Evolutionary conservation across 2,329 filamentous ascomycete species (phyloP).

Genomic region (Chalaropsis ovoidea): DNA sequence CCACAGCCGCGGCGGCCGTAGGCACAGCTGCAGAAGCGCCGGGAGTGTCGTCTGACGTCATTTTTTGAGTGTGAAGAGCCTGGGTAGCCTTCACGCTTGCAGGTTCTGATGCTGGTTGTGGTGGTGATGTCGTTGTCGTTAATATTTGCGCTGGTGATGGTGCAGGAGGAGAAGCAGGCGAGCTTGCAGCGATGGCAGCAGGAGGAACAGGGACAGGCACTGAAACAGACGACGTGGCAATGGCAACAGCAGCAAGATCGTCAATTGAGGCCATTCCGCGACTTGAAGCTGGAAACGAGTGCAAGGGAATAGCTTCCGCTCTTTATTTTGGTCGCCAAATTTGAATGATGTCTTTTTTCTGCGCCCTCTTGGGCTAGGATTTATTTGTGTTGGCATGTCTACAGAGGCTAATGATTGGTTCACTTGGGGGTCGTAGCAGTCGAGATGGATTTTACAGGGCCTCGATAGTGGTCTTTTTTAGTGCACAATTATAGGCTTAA

Average conservation of each 20-base stretch:
- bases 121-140: not conserved
- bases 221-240: constrained; percentile 34
- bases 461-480: no score
- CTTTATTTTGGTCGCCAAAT: not conserved
- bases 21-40: constrained; percentile 14
- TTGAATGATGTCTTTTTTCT: not conserved
- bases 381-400: no score
- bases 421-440: no score
- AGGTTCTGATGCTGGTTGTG: not conserved
- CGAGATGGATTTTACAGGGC: no score
- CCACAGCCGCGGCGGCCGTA: constrained; percentile 22
- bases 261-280: constrained; percentile 40
- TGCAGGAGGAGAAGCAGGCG: not conserved
- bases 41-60: not conserved
- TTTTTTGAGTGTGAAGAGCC: not conserved
- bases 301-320: not conserved
- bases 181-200: constrained; percentile 25
- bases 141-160: not conserved
- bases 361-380: no score
- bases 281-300: not conserved
- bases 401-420: no score
- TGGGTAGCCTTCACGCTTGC: not conserved
- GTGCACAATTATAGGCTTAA: no score
- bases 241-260: constrained; percentile 41
- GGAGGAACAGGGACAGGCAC: constrained; percentile 28